These are phyloP conservation scores for Basidiobolus heterosporus DNA, from an alignment of 371 early-diverging fungal species.

Conservation along the genomic window DNA sequence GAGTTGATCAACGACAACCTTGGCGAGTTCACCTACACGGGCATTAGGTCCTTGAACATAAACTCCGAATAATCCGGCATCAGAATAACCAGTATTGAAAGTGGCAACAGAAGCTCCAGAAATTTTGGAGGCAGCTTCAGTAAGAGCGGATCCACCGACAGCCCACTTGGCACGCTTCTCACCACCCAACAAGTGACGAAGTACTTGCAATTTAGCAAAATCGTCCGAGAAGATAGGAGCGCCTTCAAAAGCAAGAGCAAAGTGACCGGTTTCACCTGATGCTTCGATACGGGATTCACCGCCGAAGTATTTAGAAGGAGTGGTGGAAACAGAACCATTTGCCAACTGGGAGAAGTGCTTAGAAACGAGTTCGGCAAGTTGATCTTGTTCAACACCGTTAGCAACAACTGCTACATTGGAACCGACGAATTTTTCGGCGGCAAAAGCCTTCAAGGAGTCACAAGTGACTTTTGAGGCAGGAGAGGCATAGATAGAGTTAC, in stretches of 20 bases:
- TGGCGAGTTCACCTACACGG: constrained; percentile 30
- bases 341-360: constrained; percentile 21
- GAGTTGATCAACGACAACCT: constrained; percentile 51
- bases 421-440: constrained; percentile 48
- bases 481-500: constrained; percentile 79
- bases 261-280: constrained; percentile 28
- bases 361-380: constrained; percentile 21
- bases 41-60: constrained; percentile 36
- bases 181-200: constrained; percentile 69
- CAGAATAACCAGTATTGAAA: constrained; percentile 78
- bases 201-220: constrained; percentile 53
- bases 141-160: constrained; percentile 48
- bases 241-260: constrained; percentile 77
- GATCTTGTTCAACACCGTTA: constrained; percentile 58
- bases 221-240: constrained; percentile 56
- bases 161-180: constrained; percentile 58
- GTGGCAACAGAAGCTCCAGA: constrained; percentile 40
- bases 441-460: constrained; percentile 52
- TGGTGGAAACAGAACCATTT: constrained; percentile 19
- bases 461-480: constrained; percentile 30
- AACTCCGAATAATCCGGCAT: constrained; percentile 85
- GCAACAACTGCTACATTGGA: constrained; percentile 70
- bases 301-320: constrained; percentile 56
- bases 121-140: constrained; percentile 44
- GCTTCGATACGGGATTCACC: constrained; percentile 64